Conservation (phyloP, 2,329 filamentous ascomycete genomes). For the Aspergillus piperis region DNA sequence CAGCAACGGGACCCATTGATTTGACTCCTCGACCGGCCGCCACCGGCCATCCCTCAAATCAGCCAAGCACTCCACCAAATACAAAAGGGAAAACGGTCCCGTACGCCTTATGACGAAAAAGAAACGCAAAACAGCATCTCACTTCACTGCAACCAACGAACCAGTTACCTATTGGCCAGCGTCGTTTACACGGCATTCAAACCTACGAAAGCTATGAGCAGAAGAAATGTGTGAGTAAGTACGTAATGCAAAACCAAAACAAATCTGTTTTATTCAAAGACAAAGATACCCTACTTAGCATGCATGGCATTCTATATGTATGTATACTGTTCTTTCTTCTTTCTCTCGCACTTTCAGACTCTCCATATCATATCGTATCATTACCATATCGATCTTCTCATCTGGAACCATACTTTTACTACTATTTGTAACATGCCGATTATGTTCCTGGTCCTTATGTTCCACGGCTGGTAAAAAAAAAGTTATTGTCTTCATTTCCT, state of each 20-base stretch:
- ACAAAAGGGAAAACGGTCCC: neutral
- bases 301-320: slow-evolving; percentile 16
- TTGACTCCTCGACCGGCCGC: neutral
- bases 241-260: neutral
- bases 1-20: slow-evolving; percentile 8
- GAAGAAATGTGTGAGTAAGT: neutral
- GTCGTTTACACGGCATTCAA: neutral
- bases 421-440: neutral
- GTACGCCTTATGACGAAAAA: neutral
- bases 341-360: neutral
- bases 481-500: too few relatives aligned
- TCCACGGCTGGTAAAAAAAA: too few relatives aligned
- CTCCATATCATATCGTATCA: neutral
- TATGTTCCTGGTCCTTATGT: too few relatives aligned
- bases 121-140: neutral
- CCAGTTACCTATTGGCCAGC: neutral
- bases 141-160: neutral
- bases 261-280: neutral
- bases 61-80: slow-evolving; percentile 3
- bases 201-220: neutral
- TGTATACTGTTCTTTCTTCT: slow-evolving; percentile 10
- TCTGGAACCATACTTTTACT: too few relatives aligned
- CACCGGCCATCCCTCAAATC: neutral
- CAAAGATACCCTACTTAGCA: slow-evolving; percentile 3
- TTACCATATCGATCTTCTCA: too few relatives aligned